phyloP scores from a whole-genome alignment of 345 rosid genomes.

The Trapa incisa region DNA sequence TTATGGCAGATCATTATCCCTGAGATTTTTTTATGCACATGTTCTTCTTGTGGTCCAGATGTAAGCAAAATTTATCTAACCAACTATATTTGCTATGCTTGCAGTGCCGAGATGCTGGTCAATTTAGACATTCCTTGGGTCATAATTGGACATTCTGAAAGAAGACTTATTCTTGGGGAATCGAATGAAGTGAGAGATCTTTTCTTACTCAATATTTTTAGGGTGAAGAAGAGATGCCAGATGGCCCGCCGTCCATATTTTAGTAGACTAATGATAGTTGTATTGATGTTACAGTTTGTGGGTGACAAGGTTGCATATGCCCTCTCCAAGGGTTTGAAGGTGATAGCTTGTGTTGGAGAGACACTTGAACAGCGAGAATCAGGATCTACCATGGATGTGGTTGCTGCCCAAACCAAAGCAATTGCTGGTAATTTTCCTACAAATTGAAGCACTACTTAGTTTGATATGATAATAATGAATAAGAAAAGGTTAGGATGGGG shows the following conservation, averaged over 20 bases:
- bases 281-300: slow-evolving; percentile 47
- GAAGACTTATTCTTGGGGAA: slow-evolving; percentile 55
- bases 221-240: not conserved
- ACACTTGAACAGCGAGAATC: slow-evolving; percentile 83
- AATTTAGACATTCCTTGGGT: slow-evolving; percentile 81
- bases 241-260: not conserved
- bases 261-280: not conserved
- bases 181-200: slow-evolving; percentile 47
- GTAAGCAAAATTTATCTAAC: not conserved
- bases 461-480: not conserved
- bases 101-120: slow-evolving; percentile 86
- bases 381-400: slow-evolving; percentile 73
- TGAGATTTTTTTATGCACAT: not conserved
- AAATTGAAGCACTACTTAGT: not conserved
- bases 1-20: not conserved
- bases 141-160: slow-evolving; percentile 90
- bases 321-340: slow-evolving; percentile 77
- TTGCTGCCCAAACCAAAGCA: slow-evolving; percentile 88
- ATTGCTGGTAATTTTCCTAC: slow-evolving; percentile 46
- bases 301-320: slow-evolving; percentile 92
- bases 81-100: not conserved
- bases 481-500: too few relatives aligned
- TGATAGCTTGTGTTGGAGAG: slow-evolving; percentile 93
- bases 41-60: not conserved
- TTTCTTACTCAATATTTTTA: slow-evolving; percentile 4